A percentile compares a stretch with the other conserved stretches of the same genome.
These are phyloP conservation scores for Pilasporangium apinafurcum DNA, from an alignment of 352 stramenopile genomes.

Conservation along the genomic window DNA sequence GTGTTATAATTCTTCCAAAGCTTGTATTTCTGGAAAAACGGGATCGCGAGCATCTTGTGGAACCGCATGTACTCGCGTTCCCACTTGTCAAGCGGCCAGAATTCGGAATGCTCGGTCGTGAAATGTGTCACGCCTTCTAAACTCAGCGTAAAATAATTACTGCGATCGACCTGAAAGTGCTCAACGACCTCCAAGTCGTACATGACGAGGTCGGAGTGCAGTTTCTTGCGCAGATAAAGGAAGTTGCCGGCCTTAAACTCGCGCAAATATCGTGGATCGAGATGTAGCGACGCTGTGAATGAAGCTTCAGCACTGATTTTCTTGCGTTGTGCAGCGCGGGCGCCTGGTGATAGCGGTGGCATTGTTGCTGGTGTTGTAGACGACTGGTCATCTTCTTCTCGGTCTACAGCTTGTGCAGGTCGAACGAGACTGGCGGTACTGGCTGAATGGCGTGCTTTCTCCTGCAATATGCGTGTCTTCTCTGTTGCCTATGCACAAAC, in stretches of 20 bases:
- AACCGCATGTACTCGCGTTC: constrained; percentile 91
- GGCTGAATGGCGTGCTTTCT: constrained; percentile 13
- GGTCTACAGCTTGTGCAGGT: too few relatives aligned
- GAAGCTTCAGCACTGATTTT: constrained; percentile 20
- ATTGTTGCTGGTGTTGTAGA: neutral
- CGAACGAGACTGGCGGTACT: neutral
- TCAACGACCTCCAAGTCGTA: constrained; percentile 81
- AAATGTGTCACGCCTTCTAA: constrained; percentile 91
- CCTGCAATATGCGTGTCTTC: constrained; percentile 37
- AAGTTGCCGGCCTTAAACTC: constrained; percentile 82
- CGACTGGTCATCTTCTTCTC: constrained; percentile 13
- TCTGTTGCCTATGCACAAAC: constrained; percentile 31
- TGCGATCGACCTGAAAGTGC: constrained; percentile 76
- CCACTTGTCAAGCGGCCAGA: constrained; percentile 91
- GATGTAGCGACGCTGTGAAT: constrained; percentile 72
- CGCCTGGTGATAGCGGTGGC: constrained; percentile 10
- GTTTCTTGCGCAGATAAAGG: constrained; percentile 68
- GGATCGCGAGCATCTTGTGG: constrained; percentile 84
- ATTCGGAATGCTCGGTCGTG: constrained; percentile 80
- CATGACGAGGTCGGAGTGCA: constrained; percentile 65
- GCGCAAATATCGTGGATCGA: constrained; percentile 63
- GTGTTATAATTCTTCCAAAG: constrained; percentile 93
- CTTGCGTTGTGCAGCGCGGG: constrained; percentile 19
- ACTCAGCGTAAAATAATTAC: constrained; percentile 92
- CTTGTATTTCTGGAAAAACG: constrained; percentile 91